These are phyloP conservation scores for Trichosporon faecale DNA, from an alignment of 1,284 basidiomycete species.

Conservation along the genomic window DNA sequence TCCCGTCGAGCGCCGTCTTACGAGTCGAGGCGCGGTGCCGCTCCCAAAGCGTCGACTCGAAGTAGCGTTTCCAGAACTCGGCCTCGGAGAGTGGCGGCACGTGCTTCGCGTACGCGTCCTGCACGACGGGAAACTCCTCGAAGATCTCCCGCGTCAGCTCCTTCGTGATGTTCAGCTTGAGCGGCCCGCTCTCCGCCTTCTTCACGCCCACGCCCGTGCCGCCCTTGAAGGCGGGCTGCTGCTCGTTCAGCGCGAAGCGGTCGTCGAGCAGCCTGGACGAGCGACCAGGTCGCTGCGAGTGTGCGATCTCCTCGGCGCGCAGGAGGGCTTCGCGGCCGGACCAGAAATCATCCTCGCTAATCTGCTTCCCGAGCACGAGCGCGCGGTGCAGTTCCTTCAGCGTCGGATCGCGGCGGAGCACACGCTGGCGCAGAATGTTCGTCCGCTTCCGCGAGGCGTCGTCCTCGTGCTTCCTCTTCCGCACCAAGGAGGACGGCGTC, in stretches of 20 bases:
- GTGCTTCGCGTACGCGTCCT: constrained; percentile 85
- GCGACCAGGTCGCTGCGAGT: constrained; percentile 70
- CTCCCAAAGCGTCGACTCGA: constrained; percentile 91
- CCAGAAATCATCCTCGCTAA: constrained; percentile 92
- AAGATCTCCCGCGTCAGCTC: constrained; percentile 94
- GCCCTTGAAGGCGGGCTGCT: constrained; percentile 37
- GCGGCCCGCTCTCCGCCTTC: constrained; percentile 51
- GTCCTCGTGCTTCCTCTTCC: constrained; percentile 23
- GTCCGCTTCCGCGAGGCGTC: constrained; percentile 43
- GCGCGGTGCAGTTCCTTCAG: constrained; percentile 75
- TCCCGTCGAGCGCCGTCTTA: constrained; percentile 56
- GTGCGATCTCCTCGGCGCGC: constrained; percentile 64
- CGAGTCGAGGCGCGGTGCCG: constrained; percentile 88
- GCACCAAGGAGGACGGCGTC: constrained; percentile 20
- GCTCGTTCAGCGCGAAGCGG: constrained; percentile 64
- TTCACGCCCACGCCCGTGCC: constrained; percentile 55
- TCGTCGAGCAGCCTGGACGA: constrained; percentile 85
- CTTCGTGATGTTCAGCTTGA: constrained; percentile 72
- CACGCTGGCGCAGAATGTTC: constrained; percentile 61
- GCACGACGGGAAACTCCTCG: constrained; percentile 93
- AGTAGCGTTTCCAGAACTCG: constrained; percentile 96
- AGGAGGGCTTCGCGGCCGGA: constrained; percentile 78
- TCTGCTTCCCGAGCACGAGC: constrained; percentile 76
- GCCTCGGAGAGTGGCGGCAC: constrained; percentile 78
- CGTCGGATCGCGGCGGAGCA: constrained; percentile 71